phyloP scores from a whole-genome alignment of 257 asterid species.

The Dorcoceras hygrometricum region DNA sequence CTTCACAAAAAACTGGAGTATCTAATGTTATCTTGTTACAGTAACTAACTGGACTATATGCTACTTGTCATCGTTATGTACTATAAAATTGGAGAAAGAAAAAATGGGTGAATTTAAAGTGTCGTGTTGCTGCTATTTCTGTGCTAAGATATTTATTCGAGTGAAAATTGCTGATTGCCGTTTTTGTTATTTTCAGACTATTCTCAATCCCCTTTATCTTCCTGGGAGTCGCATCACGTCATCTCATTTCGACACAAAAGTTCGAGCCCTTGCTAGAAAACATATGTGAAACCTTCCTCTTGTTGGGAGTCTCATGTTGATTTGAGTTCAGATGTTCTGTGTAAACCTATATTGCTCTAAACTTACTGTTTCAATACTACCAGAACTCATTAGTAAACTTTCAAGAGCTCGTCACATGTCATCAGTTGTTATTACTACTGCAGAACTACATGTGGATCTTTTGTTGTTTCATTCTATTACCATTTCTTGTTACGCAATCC shows the following conservation, averaged over 20 bases:
- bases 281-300: conserved; percentile 49
- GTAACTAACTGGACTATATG: background rate
- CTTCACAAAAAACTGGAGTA: background rate
- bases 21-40: background rate
- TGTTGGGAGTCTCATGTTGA: conserved; percentile 22
- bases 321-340: conserved; percentile 29
- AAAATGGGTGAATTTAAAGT: conserved; percentile 8
- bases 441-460: conserved; percentile 8
- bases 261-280: conserved; percentile 89
- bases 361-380: conserved; percentile 16
- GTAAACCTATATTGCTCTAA: conserved; percentile 14
- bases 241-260: conserved; percentile 96
- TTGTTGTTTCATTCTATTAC: conserved; percentile 13
- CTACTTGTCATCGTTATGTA: background rate
- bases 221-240: conserved; percentile 96
- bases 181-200: conserved; percentile 54
- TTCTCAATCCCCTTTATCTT: conserved; percentile 89
- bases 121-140: background rate
- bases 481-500: background rate
- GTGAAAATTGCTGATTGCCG: conserved; percentile 16
- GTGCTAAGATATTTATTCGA: conserved; percentile 9
- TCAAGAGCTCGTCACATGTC: conserved; percentile 8
- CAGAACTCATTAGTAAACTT: conserved; percentile 4
- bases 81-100: background rate
- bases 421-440: conserved; percentile 18